phyloP scores from a whole-genome alignment of 306 rosid species.

The Geum urbanum region DNA sequence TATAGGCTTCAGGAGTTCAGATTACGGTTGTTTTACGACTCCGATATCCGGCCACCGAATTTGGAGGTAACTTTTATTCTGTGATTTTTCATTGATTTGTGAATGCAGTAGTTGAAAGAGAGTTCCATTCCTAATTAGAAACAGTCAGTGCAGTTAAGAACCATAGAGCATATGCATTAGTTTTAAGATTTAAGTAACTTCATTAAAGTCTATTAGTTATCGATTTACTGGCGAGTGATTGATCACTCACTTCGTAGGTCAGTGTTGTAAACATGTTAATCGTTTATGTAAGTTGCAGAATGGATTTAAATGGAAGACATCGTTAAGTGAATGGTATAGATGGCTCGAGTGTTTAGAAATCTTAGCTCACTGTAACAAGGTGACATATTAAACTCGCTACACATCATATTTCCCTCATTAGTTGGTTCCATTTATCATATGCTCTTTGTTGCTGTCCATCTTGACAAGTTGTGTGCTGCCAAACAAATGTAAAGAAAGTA shows the following conservation, averaged over 20 bases:
- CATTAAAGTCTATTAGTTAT: background rate
- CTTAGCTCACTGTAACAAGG: background rate
- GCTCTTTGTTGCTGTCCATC: background rate
- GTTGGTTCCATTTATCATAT: background rate
- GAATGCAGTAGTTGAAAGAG: background rate
- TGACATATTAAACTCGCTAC: background rate
- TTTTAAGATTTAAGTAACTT: background rate
- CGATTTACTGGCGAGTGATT: background rate
- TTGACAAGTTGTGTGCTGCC: background rate
- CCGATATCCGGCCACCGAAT: too few relatives aligned
- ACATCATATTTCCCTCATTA: background rate
- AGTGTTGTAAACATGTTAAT: slow-evolving; percentile 4
- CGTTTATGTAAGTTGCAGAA: background rate
- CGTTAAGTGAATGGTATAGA: background rate
- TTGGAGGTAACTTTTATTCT: slow-evolving; percentile 52
- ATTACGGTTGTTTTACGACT: slow-evolving; percentile 45
- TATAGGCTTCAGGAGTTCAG: slow-evolving; percentile 85
- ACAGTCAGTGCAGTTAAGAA: background rate
- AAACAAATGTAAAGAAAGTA: background rate
- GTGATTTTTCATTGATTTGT: slow-evolving; percentile 1
- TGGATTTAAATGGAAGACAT: background rate
- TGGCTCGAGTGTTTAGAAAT: background rate
- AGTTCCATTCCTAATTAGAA: too few relatives aligned
- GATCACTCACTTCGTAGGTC: background rate
- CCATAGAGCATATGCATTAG: background rate